phyloP scores from a whole-genome alignment of 148 eudicot species.

The Dysphania ambrosioides region DNA sequence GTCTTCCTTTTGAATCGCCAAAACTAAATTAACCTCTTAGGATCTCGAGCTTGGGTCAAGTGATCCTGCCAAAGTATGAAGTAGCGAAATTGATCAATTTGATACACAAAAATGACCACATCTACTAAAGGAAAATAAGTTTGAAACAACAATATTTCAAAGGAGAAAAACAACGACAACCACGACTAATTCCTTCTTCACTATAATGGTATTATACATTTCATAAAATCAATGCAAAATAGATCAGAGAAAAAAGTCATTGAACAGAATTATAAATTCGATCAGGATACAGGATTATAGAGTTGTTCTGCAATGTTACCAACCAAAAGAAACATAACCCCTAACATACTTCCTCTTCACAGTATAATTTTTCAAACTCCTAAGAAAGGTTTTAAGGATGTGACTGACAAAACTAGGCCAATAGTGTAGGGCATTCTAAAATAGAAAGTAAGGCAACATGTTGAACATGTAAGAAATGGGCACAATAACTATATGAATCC shows the following conservation, averaged over 20 bases:
- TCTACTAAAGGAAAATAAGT: neutral
- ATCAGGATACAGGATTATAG: too few relatives aligned
- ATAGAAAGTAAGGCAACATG: neutral
- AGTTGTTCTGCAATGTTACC: too few relatives aligned
- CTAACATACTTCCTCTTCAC: too few relatives aligned
- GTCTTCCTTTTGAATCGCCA: neutral
- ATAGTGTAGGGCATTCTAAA: too few relatives aligned
- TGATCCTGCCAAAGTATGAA: conserved; percentile 32
- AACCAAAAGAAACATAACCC: too few relatives aligned
- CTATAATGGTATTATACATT: neutral
- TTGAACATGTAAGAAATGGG: neutral
- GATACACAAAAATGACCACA: neutral
- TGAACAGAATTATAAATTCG: too few relatives aligned
- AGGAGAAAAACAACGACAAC: neutral
- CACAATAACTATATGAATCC: too few relatives aligned
- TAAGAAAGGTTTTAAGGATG: too few relatives aligned
- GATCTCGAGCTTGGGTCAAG: conserved; percentile 36
- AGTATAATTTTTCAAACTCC: too few relatives aligned
- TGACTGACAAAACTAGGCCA: too few relatives aligned
- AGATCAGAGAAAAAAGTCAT: too few relatives aligned
- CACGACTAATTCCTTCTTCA: neutral
- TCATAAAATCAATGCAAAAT: too few relatives aligned
- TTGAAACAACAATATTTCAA: neutral
- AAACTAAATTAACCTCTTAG: conserved; percentile 31
- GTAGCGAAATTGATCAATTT: neutral